A percentile compares a stretch with the other conserved stretches of the same genome.
These are phyloP conservation scores for Clitopilus passeckerianus DNA, from an alignment of 768 basidiomycete species.

Conservation along the genomic window DNA sequence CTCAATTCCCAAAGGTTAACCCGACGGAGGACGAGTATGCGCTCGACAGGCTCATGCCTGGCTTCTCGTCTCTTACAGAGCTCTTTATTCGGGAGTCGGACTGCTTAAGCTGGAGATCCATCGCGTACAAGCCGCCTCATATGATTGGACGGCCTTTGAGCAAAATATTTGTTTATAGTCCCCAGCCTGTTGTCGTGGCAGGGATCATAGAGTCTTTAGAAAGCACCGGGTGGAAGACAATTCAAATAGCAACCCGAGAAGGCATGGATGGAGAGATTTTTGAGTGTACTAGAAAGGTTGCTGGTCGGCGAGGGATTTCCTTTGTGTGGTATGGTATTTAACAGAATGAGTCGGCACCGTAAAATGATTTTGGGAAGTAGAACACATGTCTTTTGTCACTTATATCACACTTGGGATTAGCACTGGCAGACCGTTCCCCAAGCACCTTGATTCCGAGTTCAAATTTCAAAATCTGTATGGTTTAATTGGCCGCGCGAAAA, in stretches of 20 bases:
- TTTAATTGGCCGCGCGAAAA: no score
- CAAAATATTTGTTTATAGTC: neutral
- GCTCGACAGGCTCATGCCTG: neutral
- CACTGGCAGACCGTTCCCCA: no score
- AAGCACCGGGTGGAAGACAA: neutral
- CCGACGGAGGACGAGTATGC: neutral
- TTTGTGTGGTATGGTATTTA: neutral
- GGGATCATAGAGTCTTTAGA: neutral
- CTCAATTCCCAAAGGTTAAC: neutral
- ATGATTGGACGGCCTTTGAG: neutral
- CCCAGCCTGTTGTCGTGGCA: neutral
- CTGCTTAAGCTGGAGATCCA: neutral
- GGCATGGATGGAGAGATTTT: neutral
- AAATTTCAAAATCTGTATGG: no score
- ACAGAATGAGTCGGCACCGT: no score
- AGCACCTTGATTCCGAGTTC: no score
- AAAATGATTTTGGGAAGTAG: no score
- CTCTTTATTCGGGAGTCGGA: neutral
- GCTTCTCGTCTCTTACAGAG: neutral
- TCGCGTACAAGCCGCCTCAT: neutral
- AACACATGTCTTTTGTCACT: no score
- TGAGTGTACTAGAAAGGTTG: neutral
- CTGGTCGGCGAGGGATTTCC: neutral
- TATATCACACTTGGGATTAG: no score
- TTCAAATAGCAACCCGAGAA: neutral